Conservation (phyloP, 768 basidiomycete genomes). For the Xanthoconium stramineum region DNA sequence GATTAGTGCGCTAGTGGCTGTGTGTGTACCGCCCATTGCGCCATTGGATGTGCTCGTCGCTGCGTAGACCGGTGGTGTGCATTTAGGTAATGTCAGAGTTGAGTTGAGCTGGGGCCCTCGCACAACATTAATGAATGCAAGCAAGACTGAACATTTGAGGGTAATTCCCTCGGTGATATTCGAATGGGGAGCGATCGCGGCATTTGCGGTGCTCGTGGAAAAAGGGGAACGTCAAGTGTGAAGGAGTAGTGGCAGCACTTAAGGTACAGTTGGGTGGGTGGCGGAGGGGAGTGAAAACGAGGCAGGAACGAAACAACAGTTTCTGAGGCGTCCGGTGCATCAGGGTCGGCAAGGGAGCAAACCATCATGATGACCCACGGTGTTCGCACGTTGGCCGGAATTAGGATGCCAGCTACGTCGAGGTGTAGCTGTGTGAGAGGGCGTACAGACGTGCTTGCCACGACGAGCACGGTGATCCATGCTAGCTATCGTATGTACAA, state of each 20-base stretch:
- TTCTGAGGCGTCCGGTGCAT: not conserved
- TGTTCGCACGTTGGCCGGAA: not conserved
- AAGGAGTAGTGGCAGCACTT: not conserved
- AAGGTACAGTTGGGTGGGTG: not conserved
- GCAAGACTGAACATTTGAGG: not conserved
- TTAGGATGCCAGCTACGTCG: not conserved
- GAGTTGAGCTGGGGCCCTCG: not conserved
- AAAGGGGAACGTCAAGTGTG: conserved; percentile 3
- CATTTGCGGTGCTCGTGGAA: conserved; percentile 14
- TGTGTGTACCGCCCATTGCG: conserved; percentile 7
- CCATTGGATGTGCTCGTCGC: conserved; percentile 3
- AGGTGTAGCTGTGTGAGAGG: not conserved
- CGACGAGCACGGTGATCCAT: conserved; percentile 10
- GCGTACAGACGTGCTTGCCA: no score
- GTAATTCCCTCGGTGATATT: conserved; percentile 17
- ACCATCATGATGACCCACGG: not conserved
- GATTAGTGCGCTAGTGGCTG: conserved; percentile 10
- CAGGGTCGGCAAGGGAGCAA: conserved; percentile 7
- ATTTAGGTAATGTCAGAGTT: not conserved
- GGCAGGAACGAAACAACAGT: not conserved
- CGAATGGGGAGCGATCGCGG: conserved; percentile 14
- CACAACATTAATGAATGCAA: conserved; percentile 2
- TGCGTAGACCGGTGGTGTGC: conserved; percentile 7
- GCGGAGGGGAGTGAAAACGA: not conserved
- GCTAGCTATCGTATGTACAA: not conserved